Conservation (phyloP, 2,329 filamentous ascomycete species). For the Penicillium capsulatum region DNA sequence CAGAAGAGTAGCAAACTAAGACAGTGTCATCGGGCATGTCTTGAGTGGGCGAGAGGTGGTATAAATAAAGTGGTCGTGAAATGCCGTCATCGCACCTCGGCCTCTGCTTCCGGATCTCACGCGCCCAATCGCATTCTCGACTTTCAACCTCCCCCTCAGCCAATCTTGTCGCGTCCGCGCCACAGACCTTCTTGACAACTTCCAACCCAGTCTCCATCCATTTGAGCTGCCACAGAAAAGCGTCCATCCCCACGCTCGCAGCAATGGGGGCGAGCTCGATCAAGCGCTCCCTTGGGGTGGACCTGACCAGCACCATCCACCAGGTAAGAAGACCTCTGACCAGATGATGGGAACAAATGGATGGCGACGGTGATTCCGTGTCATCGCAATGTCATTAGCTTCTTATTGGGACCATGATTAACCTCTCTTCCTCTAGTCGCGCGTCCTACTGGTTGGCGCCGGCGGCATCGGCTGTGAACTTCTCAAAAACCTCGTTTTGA, state of each 20-base stretch:
- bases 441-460: constrained; percentile 88
- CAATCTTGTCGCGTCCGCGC: too few relatives aligned
- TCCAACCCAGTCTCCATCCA: too few relatives aligned
- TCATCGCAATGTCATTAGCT: constrained; percentile 8
- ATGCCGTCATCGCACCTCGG: constrained; percentile 21
- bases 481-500: constrained; percentile 90
- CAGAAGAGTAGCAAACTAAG: not conserved
- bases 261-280: constrained; percentile 42
- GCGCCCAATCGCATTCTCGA: not conserved
- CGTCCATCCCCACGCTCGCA: constrained; percentile 7
- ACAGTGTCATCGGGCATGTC: too few relatives aligned
- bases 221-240: not conserved
- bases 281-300: constrained; percentile 42
- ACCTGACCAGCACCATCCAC: constrained; percentile 37
- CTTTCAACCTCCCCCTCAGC: not conserved
- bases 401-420: too few relatives aligned
- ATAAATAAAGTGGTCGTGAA: not conserved
- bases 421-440: too few relatives aligned
- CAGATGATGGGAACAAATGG: not conserved
- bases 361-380: not conserved
- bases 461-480: constrained; percentile 97
- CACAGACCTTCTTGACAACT: too few relatives aligned
- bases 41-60: not conserved
- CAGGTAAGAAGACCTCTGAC: constrained; percentile 31
- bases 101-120: constrained; percentile 16